These are phyloP conservation scores for Neurospora sp. DNA, from an alignment of 495 filamentous ascomycete species.

Conservation along the genomic window DNA sequence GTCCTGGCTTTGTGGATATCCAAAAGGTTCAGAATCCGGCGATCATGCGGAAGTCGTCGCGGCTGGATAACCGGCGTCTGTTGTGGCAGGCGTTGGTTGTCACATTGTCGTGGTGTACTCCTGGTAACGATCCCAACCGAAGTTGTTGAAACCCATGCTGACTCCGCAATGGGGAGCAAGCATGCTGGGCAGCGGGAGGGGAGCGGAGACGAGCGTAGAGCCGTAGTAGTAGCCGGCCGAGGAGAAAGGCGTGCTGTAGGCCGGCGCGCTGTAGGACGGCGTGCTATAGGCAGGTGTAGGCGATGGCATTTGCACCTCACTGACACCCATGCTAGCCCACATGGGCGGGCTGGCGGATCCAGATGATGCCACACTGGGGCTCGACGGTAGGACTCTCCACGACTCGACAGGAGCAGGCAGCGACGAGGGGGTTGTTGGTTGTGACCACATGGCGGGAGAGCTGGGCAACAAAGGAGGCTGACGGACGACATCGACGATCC, in stretches of 20 bases:
- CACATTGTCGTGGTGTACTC: constrained; percentile 55
- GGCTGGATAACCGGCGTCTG: constrained; percentile 24
- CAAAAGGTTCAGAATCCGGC: not conserved
- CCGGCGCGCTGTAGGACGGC: not conserved
- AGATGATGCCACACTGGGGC: constrained; percentile 60
- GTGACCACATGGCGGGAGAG: constrained; percentile 80
- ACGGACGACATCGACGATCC: constrained; percentile 83
- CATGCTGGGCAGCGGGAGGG: constrained; percentile 84
- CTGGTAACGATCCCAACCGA: constrained; percentile 66
- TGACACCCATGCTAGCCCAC: constrained; percentile 72
- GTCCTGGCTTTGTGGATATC: constrained; percentile 12
- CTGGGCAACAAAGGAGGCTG: constrained; percentile 79
- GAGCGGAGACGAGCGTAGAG: constrained; percentile 51
- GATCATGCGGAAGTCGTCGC: constrained; percentile 28
- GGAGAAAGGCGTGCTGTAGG: constrained; percentile 67
- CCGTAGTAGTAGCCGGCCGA: constrained; percentile 55
- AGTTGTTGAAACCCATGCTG: constrained; percentile 60
- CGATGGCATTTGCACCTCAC: constrained; percentile 56
- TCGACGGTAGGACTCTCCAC: constrained; percentile 91
- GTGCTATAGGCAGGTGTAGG: constrained; percentile 50
- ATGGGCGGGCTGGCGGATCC: constrained; percentile 57
- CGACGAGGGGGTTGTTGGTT: constrained; percentile 39
- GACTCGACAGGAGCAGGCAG: constrained; percentile 68
- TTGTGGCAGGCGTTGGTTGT: constrained; percentile 41
- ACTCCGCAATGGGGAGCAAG: constrained; percentile 76